Conservation (phyloP, 1,284 basidiomycete species). For the Naganishia sp. region DNA sequence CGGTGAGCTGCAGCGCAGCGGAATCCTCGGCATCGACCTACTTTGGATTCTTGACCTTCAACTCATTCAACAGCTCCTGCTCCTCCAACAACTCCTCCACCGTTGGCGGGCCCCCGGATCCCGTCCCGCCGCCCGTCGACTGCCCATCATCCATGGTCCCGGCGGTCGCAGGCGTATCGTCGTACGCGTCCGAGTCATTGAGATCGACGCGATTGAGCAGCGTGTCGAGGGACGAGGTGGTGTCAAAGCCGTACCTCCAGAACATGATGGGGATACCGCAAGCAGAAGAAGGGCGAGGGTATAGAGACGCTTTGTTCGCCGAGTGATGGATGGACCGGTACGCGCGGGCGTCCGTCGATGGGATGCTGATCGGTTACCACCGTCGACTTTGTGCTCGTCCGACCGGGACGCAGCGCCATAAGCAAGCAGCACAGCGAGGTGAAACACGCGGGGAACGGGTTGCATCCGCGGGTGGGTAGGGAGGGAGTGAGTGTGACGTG, state of each 20-base stretch:
- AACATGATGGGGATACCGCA: slow-evolving; percentile 41
- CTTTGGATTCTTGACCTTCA: slow-evolving; percentile 86
- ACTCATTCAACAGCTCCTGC: slow-evolving; percentile 90
- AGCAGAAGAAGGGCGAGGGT: neutral
- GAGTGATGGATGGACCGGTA: neutral
- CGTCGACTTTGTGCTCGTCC: neutral
- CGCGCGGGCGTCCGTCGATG: neutral
- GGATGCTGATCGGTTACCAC: too few species aligned
- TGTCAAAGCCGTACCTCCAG: slow-evolving; percentile 52
- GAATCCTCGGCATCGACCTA: slow-evolving; percentile 35
- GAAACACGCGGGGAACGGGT: too few species aligned
- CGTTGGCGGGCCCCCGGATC: slow-evolving; percentile 46
- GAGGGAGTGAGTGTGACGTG: too few species aligned
- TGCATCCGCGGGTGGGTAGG: too few species aligned
- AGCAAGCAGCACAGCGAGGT: neutral
- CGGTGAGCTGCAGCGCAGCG: neutral
- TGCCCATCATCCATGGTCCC: slow-evolving; percentile 3
- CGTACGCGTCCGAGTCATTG: slow-evolving; percentile 5
- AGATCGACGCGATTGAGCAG: slow-evolving; percentile 47
- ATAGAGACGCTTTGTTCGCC: neutral
- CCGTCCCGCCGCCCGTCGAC: neutral
- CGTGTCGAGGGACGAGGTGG: slow-evolving; percentile 50
- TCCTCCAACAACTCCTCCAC: slow-evolving; percentile 92
- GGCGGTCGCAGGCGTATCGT: slow-evolving; percentile 1
- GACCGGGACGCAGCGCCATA: neutral